Conservation (phyloP, 495 filamentous ascomycete genomes). For the Tuber calosporum region DNA sequence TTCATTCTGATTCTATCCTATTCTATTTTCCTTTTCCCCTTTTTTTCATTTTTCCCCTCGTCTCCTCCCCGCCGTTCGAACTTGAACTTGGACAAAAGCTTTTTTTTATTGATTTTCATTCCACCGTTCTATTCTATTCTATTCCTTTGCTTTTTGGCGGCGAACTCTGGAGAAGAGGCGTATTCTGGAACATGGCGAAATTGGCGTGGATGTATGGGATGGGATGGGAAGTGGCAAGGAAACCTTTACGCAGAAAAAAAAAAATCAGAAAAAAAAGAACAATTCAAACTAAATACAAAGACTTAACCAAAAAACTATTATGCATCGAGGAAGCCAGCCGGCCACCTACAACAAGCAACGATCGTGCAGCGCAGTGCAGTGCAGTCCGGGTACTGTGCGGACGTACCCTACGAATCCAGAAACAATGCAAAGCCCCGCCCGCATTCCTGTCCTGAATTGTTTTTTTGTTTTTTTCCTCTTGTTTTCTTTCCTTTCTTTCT, state of each 20-base stretch:
- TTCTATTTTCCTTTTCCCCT: neutral
- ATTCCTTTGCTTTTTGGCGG: neutral
- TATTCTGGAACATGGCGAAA: neutral
- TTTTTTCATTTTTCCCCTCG: neutral
- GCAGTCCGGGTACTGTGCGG: neutral
- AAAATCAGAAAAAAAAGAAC: constrained; percentile 12
- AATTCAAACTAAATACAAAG: neutral
- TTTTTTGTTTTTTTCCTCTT: constrained; percentile 38
- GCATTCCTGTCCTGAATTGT: neutral
- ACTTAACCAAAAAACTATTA: neutral
- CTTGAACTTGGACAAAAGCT: neutral
- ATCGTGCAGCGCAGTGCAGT: neutral
- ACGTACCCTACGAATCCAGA: neutral
- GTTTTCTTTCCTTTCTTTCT: constrained; percentile 32
- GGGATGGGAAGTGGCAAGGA: neutral
- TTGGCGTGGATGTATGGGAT: neutral
- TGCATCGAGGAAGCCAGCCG: neutral
- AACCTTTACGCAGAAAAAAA: constrained; percentile 7
- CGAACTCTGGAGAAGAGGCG: neutral
- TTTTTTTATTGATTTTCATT: neutral
- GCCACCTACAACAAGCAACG: neutral
- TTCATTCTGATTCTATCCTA: neutral
- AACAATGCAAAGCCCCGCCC: neutral
- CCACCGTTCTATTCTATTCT: neutral
- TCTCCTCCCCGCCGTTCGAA: neutral